phyloP scores from a whole-genome alignment of 768 basidiomycete genomes.

The Boletellus ananas region DNA sequence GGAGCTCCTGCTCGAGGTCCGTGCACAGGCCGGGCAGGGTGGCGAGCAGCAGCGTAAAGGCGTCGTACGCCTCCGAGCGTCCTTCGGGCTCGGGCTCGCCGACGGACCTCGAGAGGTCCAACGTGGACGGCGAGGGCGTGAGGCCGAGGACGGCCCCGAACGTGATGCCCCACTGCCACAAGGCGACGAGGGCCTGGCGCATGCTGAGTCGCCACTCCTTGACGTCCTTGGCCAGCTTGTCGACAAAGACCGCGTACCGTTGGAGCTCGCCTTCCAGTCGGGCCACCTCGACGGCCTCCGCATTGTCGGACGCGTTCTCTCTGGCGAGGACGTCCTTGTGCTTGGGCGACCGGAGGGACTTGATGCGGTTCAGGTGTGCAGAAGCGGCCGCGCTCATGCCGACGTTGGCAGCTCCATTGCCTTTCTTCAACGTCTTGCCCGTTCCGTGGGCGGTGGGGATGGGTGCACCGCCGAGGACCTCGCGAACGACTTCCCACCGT shows the following conservation, averaged over 20 bases:
- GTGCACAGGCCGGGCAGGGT: slow-evolving; percentile 50
- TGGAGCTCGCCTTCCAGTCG: slow-evolving; percentile 55
- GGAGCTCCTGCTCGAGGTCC: slow-evolving; percentile 52
- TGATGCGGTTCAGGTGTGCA: slow-evolving; percentile 61
- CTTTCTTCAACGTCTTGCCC: slow-evolving; percentile 34
- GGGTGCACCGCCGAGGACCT: slow-evolving; percentile 50
- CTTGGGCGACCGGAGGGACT: slow-evolving; percentile 40
- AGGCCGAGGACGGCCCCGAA: slow-evolving; percentile 71
- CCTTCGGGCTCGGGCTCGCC: slow-evolving; percentile 22
- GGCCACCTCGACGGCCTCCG: slow-evolving; percentile 51
- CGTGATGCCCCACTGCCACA: slow-evolving; percentile 58
- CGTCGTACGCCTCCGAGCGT: slow-evolving; percentile 63
- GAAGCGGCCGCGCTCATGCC: slow-evolving; percentile 47
- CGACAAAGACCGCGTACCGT: slow-evolving; percentile 52
- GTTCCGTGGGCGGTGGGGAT: slow-evolving; percentile 36
- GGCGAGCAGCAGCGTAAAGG: slow-evolving; percentile 60
- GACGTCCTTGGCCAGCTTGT: slow-evolving; percentile 57
- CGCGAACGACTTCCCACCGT: slow-evolving; percentile 74
- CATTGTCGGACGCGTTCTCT: slow-evolving; percentile 31
- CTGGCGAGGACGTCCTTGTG: slow-evolving; percentile 25
- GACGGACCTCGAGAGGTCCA: slow-evolving; percentile 5
- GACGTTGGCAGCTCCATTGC: slow-evolving; percentile 37
- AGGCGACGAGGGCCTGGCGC: slow-evolving; percentile 43
- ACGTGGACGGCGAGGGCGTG: slow-evolving; percentile 33
- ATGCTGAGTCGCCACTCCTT: slow-evolving; percentile 60